These are phyloP conservation scores for Collybia nuda DNA, from an alignment of 768 basidiomycete species.

Conservation along the genomic window DNA sequence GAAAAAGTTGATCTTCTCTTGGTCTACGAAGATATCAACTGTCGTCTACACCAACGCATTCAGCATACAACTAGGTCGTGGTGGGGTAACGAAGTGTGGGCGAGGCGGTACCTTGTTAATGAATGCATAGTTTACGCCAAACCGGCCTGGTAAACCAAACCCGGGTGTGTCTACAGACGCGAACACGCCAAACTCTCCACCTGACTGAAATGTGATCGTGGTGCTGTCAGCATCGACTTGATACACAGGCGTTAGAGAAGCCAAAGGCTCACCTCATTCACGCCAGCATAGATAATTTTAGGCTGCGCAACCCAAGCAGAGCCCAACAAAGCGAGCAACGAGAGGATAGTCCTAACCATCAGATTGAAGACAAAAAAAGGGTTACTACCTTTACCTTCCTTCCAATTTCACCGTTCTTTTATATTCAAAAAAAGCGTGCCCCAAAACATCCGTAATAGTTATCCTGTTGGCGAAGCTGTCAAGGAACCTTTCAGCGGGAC, in stretches of 20 bases:
- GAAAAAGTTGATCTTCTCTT: conserved; percentile 49
- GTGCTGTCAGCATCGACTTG: background rate
- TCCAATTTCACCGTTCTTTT: too few species aligned
- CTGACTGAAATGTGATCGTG: conserved; percentile 29
- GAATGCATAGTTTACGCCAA: conserved; percentile 43
- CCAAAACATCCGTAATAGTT: too few species aligned
- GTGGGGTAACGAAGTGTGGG: background rate
- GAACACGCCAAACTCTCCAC: conserved; percentile 46
- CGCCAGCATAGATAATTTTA: conserved; percentile 43
- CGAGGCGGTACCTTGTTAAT: conserved; percentile 39
- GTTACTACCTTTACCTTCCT: too few species aligned
- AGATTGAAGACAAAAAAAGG: too few species aligned
- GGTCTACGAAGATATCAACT: conserved; percentile 45
- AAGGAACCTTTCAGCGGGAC: too few species aligned
- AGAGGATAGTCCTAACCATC: background rate
- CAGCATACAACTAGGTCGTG: background rate
- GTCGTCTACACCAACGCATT: conserved; percentile 27
- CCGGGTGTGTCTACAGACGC: conserved; percentile 30
- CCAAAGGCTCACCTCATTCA: conserved; percentile 36
- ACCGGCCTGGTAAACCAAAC: conserved; percentile 41
- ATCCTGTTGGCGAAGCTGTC: too few species aligned
- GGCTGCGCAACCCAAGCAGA: conserved; percentile 6
- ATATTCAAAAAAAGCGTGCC: too few species aligned
- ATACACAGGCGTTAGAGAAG: background rate
- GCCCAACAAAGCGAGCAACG: conserved; percentile 6